A percentile compares a stretch with the other conserved stretches of the same genome.
phyloP scores from a whole-genome alignment of 306 rosid genomes.

The Betula pendula region DNA sequence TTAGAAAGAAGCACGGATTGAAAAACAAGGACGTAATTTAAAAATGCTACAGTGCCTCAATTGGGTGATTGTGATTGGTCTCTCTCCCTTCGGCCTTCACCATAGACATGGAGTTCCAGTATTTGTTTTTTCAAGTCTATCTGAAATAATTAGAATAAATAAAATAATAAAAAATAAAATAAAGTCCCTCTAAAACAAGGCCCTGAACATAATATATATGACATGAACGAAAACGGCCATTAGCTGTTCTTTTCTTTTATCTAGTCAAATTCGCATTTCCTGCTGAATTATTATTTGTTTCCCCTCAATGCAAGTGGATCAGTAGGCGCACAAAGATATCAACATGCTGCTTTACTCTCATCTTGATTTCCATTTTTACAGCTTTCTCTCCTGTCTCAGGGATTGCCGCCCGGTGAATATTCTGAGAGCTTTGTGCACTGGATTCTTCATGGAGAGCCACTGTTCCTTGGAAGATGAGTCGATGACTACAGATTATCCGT shows the following conservation, averaged over 20 bases:
- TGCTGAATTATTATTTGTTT: background rate
- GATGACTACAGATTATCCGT: constrained; percentile 11
- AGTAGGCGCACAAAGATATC: too few relatives aligned
- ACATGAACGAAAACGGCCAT: background rate
- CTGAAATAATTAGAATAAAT: too few relatives aligned
- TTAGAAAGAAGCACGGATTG: too few relatives aligned
- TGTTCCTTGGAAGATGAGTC: constrained; percentile 22
- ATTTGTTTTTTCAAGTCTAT: background rate
- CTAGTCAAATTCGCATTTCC: background rate
- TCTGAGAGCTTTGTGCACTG: constrained; percentile 41
- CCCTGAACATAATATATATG: background rate
- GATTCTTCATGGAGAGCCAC: constrained; percentile 45
- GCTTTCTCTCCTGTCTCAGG: constrained; percentile 34
- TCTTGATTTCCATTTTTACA: too few relatives aligned
- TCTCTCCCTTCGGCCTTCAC: background rate
- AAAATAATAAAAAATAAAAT: too few relatives aligned
- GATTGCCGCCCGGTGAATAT: constrained; percentile 27
- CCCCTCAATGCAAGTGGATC: background rate
- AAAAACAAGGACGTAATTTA: too few relatives aligned
- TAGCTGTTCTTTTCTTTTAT: background rate
- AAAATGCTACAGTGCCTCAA: too few relatives aligned
- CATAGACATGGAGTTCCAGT: background rate
- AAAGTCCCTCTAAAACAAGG: background rate
- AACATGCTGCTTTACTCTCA: too few relatives aligned
- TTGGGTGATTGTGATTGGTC: too few relatives aligned